Evolutionary conservation across 768 basidiomycete species (phyloP).

Genomic region (Trametes coccinea): DNA sequence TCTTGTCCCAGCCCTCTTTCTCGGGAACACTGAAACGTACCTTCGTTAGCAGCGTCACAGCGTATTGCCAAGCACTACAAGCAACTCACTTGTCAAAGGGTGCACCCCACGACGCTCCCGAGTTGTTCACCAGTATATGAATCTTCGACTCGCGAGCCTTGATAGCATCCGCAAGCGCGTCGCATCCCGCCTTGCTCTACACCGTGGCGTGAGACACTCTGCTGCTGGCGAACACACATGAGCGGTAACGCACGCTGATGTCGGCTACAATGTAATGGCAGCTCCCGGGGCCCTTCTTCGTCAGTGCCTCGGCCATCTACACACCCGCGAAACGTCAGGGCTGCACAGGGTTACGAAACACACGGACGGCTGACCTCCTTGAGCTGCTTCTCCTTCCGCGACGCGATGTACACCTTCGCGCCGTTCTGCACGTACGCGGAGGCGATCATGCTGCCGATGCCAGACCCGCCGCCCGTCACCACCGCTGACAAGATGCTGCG

Average conservation of each 20-base stretch:
- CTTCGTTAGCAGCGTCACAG: neutral
- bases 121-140: constrained; percentile 84
- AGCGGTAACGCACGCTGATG: constrained; percentile 53
- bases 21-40: constrained; percentile 55
- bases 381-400: constrained; percentile 76
- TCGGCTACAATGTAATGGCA: constrained; percentile 77
- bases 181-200: constrained; percentile 78
- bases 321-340: neutral
- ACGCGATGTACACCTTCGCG: constrained; percentile 87
- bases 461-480: constrained; percentile 82
- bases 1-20: constrained; percentile 82
- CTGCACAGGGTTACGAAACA: neutral
- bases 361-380: constrained; percentile 53
- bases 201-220: neutral
- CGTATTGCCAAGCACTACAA: neutral
- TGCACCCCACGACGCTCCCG: constrained; percentile 79
- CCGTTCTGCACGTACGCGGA: constrained; percentile 82
- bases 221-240: neutral
- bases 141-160: constrained; percentile 69
- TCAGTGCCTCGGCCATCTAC: constrained; percentile 51
- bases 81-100: constrained; percentile 49
- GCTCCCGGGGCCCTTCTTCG: constrained; percentile 56
- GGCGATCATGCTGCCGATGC: constrained; percentile 85
- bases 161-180: constrained; percentile 67
- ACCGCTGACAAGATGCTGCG: constrained; percentile 47